Percentiles rank a stretch among this genome's conserved stretches.
These are phyloP conservation scores for Logfia minima DNA, from an alignment of 129 eudicot species.

Conservation along the genomic window DNA sequence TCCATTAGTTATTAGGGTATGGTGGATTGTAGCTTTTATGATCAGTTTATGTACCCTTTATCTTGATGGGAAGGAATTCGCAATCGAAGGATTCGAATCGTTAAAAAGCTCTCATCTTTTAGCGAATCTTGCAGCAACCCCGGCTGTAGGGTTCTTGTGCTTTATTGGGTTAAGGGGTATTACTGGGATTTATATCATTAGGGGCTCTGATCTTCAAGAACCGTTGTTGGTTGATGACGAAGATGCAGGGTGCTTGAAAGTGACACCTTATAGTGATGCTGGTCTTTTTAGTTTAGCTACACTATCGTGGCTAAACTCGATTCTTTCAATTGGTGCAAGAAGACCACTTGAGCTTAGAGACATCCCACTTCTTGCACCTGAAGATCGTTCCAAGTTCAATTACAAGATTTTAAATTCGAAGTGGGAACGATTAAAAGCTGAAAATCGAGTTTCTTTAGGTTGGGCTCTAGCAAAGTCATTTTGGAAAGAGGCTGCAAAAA, in stretches of 20 bases:
- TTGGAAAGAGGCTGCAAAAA: constrained; percentile 82
- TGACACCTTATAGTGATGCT: constrained; percentile 77
- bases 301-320: constrained; percentile 78
- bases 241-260: constrained; percentile 73
- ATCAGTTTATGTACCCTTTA: constrained; percentile 55
- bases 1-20: constrained; percentile 58
- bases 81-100: constrained; percentile 51
- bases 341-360: constrained; percentile 85
- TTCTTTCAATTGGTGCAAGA: constrained; percentile 74
- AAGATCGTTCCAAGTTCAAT: constrained; percentile 79
- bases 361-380: constrained; percentile 81
- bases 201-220: constrained; percentile 69
- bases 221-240: constrained; percentile 75
- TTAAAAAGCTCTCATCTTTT: constrained; percentile 53
- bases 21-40: constrained; percentile 71
- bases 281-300: constrained; percentile 74
- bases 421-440: constrained; percentile 80
- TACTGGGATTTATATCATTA: constrained; percentile 56
- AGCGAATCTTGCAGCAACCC: constrained; percentile 54
- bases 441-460: constrained; percentile 66
- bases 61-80: constrained; percentile 53
- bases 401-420: constrained; percentile 64
- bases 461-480: constrained; percentile 75
- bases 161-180: constrained; percentile 63
- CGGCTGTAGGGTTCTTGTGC: constrained; percentile 67